phyloP scores from a whole-genome alignment of 2,329 filamentous ascomycete genomes.

The Pezicula radicicola region DNA sequence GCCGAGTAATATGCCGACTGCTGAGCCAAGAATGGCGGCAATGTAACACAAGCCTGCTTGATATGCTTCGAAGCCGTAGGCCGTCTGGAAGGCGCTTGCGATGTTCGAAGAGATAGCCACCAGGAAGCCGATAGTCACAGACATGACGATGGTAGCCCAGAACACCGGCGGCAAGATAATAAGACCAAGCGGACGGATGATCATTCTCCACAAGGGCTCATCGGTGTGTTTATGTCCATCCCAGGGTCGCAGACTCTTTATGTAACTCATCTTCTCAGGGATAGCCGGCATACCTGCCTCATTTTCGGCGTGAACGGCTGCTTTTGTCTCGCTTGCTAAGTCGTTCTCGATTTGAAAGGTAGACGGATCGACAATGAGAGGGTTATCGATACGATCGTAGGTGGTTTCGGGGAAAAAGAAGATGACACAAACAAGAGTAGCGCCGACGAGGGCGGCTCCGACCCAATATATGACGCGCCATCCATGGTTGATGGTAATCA shows the following conservation, averaged over 20 bases:
- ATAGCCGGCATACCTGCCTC: too few species aligned
- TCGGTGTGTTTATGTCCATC: too few species aligned
- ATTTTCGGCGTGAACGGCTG: background rate
- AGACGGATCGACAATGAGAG: too few species aligned
- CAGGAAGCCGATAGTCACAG: constrained; percentile 33
- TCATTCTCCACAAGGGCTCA: constrained; percentile 36
- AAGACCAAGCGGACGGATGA: constrained; percentile 36
- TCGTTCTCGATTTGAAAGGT: background rate
- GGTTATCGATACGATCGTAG: constrained; percentile 32
- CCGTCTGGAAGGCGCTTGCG: constrained; percentile 36
- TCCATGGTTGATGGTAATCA: constrained; percentile 42
- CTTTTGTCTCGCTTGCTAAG: constrained; percentile 19
- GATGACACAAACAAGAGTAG: constrained; percentile 42
- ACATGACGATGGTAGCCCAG: constrained; percentile 29
- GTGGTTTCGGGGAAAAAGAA: constrained; percentile 55
- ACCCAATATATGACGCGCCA: constrained; percentile 53
- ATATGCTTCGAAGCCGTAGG: constrained; percentile 41
- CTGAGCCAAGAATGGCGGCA: constrained; percentile 11
- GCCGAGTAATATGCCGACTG: constrained; percentile 13
- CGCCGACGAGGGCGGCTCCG: constrained; percentile 45
- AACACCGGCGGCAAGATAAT: constrained; percentile 26
- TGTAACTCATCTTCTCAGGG: too few species aligned
- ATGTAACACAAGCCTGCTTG: constrained; percentile 15
- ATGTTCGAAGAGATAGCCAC: constrained; percentile 54
- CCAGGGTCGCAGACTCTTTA: background rate